Evolutionary conservation across 1,284 basidiomycete species (phyloP), one percentile per base, ranked within the genome.

Genomic region (Austroboletus niveus): DNA sequence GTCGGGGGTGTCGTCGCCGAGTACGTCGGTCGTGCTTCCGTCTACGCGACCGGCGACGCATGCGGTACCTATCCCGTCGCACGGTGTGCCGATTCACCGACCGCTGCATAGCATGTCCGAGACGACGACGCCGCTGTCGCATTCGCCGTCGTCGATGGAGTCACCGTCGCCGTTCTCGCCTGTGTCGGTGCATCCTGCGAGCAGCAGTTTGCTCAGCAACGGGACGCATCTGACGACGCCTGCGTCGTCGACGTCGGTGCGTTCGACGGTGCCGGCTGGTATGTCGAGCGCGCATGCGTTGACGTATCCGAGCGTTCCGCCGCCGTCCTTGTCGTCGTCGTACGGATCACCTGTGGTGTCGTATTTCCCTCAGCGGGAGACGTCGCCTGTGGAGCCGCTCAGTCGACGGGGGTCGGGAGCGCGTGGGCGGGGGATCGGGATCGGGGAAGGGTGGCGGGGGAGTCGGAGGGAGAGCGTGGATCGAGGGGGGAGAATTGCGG

Each of bases 191-290:
- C 73, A 74, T 1, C 75, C 81, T 43, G 77, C 77, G 17, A 46
- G 61, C 12, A 74, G 76, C 8, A 84, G 81, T 60, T 73, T 76
- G 55, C 60, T 80, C 45, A 85, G 82, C 58, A 75, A 75, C 20
- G 75, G 76, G 45, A 87, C 85, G 24, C 76, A 78, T 51, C 58
- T 82, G 57, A 87, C 85, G 10, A 88, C 82, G 35, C 85, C 87
- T 8, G 81, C 82, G 1, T 83, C 84, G 3, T 81, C 80, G 35
- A 73, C 76, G 12, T 80, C 78, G 2, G 69, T 77, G 51, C 76
- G 75, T 36, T 72, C 72, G 4, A 69, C 68, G 20, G 69, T 71
- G 35, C 63, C 70, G 15, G 62, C 65, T 46, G 63, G 61, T 6
- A 65, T 60, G 6, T 61, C 68, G 22, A 58, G 59, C 2, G 57